phyloP scores from a whole-genome alignment of 352 stramenopile species.

The Phytophthora idaei region DNA sequence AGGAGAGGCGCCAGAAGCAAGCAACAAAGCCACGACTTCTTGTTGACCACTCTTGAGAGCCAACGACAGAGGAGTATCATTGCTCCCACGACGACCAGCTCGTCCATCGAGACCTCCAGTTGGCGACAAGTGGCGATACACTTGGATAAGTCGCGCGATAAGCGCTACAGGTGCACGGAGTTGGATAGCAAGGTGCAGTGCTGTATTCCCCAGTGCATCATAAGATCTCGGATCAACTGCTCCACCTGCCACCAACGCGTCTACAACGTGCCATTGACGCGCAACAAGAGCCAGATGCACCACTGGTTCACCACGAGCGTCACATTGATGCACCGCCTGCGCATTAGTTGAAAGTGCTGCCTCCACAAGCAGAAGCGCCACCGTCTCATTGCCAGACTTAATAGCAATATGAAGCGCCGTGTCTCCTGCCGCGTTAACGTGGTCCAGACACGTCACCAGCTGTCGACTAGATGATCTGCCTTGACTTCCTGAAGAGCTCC shows the following conservation, averaged over 20 bases:
- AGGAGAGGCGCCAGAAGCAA: constrained; percentile 45
- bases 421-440: constrained; percentile 67
- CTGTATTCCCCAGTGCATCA: constrained; percentile 56
- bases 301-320: constrained; percentile 54
- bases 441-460: constrained; percentile 54
- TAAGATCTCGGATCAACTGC: constrained; percentile 51
- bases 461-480: constrained; percentile 29
- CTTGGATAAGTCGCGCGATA: constrained; percentile 51
- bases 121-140: constrained; percentile 42
- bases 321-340: constrained; percentile 48
- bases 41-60: constrained; percentile 60
- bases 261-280: constrained; percentile 69
- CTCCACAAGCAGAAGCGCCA: constrained; percentile 55
- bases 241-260: constrained; percentile 47
- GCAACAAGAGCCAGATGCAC: constrained; percentile 67
- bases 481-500: constrained; percentile 18
- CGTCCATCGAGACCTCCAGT: constrained; percentile 32
- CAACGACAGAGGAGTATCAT: constrained; percentile 68
- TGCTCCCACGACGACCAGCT: constrained; percentile 37
- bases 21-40: constrained; percentile 53
- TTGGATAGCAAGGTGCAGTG: constrained; percentile 72
- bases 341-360: constrained; percentile 38
- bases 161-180: constrained; percentile 51
- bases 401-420: constrained; percentile 77
- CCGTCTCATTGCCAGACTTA: constrained; percentile 41